Base-by-base conservation (phyloP, 1,284 basidiomycete species). In the Sporisorium exsertum region DNA sequence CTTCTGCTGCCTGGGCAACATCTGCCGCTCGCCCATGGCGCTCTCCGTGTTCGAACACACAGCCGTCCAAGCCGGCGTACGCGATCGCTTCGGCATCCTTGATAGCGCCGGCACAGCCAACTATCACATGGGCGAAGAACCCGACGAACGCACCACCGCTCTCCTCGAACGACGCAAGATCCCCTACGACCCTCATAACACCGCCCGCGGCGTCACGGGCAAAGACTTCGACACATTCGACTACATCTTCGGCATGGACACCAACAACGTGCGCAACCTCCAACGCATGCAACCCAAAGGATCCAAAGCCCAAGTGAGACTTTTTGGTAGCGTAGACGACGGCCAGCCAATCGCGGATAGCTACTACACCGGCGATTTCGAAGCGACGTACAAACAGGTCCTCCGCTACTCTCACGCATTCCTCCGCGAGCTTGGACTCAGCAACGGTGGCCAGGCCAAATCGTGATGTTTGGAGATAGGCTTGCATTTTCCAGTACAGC, bases 181-280 rank as follows among this genome's bases (percentile, higher is more conserved):
- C 22, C 85, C 87, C 2, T 86, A 87, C 59, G 72, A 83, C 24
- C 85, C 51, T 7, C 32, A 50, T 32, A 71, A 83, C 49, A 68
- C 77, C 2, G 87, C 88, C 1, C 81, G 88, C 42, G 82, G 81
- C 18, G 85, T 88, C 24, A 61, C 60, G 0, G 49, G 53, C 9
- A 20, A 57, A 12, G 88, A 88, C 79, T 88, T 85, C 55, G 43
- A 58, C 53, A 67, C 72, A 10, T 88, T 88, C 67, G 84, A 87
- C 80, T 87, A 87, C 73, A 88, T 88, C 57, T 81, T 88, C 32
- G 88, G 87, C 3, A 88, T 88, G 87, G 87, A 83, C 70, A 62
- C 64, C 16, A 70, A 80, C 81, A 88, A 87, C 69, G 81, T 87
- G 0, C 78, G 85, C 32, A 86, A 85, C 32, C 78, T 88, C 9